Percentiles rank a stretch among this genome's conserved stretches.
Evolutionary conservation across 129 eudicot genomes (phyloP).

Genomic region (Apium graveolens): DNA sequence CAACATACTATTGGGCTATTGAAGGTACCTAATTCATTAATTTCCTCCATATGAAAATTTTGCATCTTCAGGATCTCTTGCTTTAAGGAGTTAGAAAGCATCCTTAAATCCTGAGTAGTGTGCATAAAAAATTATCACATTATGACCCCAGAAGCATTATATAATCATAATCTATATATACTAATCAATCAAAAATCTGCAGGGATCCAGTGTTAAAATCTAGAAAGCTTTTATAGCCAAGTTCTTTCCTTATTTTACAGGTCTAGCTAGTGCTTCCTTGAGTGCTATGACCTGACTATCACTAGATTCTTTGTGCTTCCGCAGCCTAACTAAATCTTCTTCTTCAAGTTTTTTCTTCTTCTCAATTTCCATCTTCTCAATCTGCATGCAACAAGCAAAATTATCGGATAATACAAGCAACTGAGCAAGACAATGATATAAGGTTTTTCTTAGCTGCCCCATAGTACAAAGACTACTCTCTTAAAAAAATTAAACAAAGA

Average conservation of each 20-base stretch:
- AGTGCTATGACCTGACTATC: slow-evolving; percentile 34
- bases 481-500: no score
- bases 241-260: slow-evolving; percentile 50
- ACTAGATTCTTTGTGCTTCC: slow-evolving; percentile 39
- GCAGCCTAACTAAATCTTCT: slow-evolving; percentile 35
- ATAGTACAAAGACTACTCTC: background rate
- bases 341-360: slow-evolving; percentile 55
- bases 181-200: slow-evolving; percentile 38
- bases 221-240: slow-evolving; percentile 43
- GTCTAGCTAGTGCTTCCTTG: slow-evolving; percentile 42
- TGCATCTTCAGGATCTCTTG: slow-evolving; percentile 52
- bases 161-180: no score
- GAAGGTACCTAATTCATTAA: slow-evolving; percentile 48
- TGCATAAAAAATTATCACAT: slow-evolving; percentile 3
- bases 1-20: background rate
- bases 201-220: slow-evolving; percentile 54
- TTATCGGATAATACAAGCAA: no score
- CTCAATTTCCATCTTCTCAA: no score
- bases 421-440: background rate
- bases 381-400: slow-evolving; percentile 17
- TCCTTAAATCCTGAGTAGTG: slow-evolving; percentile 40
- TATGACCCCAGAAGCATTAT: background rate
- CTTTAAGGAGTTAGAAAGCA: slow-evolving; percentile 48
- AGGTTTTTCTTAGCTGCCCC: background rate
- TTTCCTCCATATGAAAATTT: slow-evolving; percentile 43